These are phyloP conservation scores for Tulasnella calospora DNA, from an alignment of 768 basidiomycete genomes.

Conservation along the genomic window DNA sequence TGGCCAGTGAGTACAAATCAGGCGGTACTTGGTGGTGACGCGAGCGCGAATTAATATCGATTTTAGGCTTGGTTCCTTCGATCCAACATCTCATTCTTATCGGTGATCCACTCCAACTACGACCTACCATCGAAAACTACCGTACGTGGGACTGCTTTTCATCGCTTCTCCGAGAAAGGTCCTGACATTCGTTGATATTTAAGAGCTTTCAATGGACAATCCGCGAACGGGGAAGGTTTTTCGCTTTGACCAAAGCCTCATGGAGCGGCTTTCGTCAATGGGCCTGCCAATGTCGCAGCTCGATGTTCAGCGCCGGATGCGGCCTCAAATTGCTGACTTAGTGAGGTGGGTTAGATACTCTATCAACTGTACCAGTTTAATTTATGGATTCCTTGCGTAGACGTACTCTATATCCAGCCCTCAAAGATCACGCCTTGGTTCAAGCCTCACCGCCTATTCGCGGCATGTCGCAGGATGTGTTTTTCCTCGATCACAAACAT, in stretches of 20 bases:
- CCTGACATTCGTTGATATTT: background rate
- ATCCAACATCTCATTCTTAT: slow-evolving; percentile 72
- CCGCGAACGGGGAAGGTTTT: slow-evolving; percentile 50
- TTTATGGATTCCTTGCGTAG: slow-evolving; percentile 33
- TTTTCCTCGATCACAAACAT: slow-evolving; percentile 61
- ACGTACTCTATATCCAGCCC: slow-evolving; percentile 55
- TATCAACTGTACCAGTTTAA: background rate
- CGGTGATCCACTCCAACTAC: slow-evolving; percentile 73
- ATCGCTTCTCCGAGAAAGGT: background rate
- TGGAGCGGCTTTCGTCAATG: slow-evolving; percentile 60
- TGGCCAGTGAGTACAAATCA: slow-evolving; percentile 37
- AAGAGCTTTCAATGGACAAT: slow-evolving; percentile 68
- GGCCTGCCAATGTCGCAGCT: slow-evolving; percentile 65
- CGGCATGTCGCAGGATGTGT: slow-evolving; percentile 60
- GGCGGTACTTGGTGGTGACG: background rate
- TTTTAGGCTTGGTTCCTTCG: slow-evolving; percentile 49
- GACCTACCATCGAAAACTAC: slow-evolving; percentile 55
- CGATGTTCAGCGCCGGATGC: slow-evolving; percentile 70
- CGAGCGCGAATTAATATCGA: background rate
- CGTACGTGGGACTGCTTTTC: background rate
- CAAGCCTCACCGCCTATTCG: slow-evolving; percentile 50
- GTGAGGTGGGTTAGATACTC: slow-evolving; percentile 43
- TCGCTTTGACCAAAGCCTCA: slow-evolving; percentile 66
- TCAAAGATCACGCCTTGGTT: slow-evolving; percentile 56
- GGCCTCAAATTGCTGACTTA: slow-evolving; percentile 60